Base-by-base conservation (phyloP, 345 rosid species). In the Melaleuca quinquenervia region DNA sequence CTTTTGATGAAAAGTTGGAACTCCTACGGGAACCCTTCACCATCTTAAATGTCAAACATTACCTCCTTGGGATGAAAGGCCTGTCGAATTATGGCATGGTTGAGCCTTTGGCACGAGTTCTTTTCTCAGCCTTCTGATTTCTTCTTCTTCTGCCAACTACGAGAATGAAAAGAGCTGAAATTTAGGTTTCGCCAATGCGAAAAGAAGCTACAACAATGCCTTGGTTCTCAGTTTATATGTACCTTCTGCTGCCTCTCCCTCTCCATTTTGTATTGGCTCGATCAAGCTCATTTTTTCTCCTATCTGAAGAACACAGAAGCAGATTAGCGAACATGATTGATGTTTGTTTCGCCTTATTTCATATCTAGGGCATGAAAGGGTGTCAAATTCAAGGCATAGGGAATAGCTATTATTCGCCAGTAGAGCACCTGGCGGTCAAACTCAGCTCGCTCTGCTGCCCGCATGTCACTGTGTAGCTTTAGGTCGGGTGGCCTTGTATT, bases 11-110 rank as follows among this genome's bases (percentile, higher is more conserved):
- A 27, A 32, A 64, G 83, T 45, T 48, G 44, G 82, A 13, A 53
- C 74, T 29, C 27, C 54, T 44, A 41, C 52, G n/a, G 27, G 29
- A 52, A 41, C 41, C 83, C 62, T 32, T 27, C 14, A 22, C 44
- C 36, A 58, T 12, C 64, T 87, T 36, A 24, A 0, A 6, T 70
- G 80, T 6, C 18, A 21, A 70, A 70, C 80, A 8, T 70, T 90
- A 95, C 99, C 99, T 94, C 90, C 92, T 95, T 52, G 99, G 99
- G 52, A 96, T 86, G 90, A 97, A 97, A 29, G 99, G 99, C 89
- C 96, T 90, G 91, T 97, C 99, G 48, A 97, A 97, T 89, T 96
- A 96, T 6, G 99, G 98, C 99, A 97, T 94, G 21, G 99, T 84
- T 96, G 98, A 52, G 99, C 99, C 85, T 94, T 97, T 6, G 99